These are phyloP conservation scores for Solanum ossicruentum DNA, from an alignment of 257 asterid genomes.

Conservation along the genomic window DNA sequence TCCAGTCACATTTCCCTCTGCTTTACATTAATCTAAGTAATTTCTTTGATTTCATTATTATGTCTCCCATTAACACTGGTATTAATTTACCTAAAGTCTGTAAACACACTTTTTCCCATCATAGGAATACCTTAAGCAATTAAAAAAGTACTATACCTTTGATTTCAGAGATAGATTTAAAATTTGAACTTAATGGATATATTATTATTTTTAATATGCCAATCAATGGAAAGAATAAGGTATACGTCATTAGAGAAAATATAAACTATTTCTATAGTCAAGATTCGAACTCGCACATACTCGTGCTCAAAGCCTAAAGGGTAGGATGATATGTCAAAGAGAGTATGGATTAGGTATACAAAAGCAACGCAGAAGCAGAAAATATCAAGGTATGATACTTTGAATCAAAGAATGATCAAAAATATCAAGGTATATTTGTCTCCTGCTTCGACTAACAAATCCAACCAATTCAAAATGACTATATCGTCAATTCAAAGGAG, in stretches of 20 bases:
- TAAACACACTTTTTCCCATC: background rate
- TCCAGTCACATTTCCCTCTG: background rate
- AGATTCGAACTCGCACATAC: background rate
- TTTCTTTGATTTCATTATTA: background rate
- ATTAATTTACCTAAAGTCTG: background rate
- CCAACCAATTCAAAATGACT: too few relatives aligned
- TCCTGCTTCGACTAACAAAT: too few relatives aligned
- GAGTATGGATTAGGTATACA: too few relatives aligned
- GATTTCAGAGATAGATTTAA: fast-evolving
- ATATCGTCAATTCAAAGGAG: too few relatives aligned
- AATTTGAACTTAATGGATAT: fast-evolving
- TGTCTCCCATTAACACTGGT: background rate
- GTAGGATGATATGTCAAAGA: background rate
- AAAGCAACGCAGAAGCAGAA: too few relatives aligned
- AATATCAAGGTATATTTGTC: too few relatives aligned
- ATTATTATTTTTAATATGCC: background rate
- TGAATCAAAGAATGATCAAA: too few relatives aligned
- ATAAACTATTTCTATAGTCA: too few relatives aligned
- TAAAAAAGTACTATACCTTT: background rate
- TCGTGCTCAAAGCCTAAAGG: background rate
- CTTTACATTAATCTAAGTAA: background rate
- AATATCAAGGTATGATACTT: too few relatives aligned
- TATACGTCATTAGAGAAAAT: background rate
- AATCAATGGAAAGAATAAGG: background rate
- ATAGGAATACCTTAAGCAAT: background rate